Evolutionary conservation across 805 yeast genomes (phyloP).

Genomic region (Debaryomyces tyrocola): DNA sequence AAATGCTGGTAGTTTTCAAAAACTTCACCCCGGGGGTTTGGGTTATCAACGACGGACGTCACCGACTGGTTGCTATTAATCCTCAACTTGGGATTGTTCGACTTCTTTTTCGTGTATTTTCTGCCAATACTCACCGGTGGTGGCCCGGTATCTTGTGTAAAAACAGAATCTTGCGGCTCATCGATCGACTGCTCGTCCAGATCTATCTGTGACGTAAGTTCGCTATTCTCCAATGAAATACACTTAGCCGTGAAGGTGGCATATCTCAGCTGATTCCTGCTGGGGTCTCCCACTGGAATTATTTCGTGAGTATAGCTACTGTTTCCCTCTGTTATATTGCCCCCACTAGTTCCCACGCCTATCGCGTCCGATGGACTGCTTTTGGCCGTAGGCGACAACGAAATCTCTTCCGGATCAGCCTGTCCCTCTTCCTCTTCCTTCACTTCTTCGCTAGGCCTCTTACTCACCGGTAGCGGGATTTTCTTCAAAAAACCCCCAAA

Average conservation of each 20-base stretch:
- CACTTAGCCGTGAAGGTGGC: constrained; percentile 36
- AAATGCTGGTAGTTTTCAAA: not conserved
- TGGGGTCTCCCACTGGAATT: too few species aligned
- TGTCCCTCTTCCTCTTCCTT: not conserved
- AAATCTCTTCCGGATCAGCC: not conserved
- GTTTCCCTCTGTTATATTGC: not conserved
- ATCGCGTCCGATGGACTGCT: not conserved
- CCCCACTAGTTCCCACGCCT: not conserved
- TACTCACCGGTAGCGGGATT: not conserved
- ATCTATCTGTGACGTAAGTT: constrained; percentile 28
- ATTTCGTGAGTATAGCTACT: not conserved
- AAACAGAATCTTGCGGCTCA: not conserved
- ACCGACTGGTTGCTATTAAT: not conserved
- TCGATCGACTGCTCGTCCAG: constrained; percentile 1
- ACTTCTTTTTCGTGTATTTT: not conserved
- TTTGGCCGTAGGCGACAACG: not conserved
- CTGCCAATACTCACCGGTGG: not conserved
- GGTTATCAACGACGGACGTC: not conserved
- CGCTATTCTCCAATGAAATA: constrained; percentile 37
- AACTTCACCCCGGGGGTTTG: not conserved
- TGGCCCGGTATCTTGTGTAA: not conserved
- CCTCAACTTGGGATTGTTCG: not conserved
- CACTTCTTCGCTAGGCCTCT: not conserved
- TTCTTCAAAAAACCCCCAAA: not conserved
- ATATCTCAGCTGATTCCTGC: constrained; percentile 11